Conservation (phyloP, 306 rosid genomes). For the Fagus crenata region DNA sequence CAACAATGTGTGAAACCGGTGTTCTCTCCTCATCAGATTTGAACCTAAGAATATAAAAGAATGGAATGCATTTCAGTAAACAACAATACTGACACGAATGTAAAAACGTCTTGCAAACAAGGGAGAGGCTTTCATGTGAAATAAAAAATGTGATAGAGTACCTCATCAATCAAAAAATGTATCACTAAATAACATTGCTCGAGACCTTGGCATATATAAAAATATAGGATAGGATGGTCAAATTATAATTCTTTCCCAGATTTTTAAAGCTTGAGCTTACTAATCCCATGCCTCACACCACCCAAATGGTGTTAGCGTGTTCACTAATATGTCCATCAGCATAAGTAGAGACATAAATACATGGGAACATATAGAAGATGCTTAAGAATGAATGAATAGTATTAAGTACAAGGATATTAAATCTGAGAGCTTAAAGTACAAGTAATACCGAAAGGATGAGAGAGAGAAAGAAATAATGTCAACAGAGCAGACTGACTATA, state of each 20-base stretch:
- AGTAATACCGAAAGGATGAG: neutral
- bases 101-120: neutral
- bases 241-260: neutral
- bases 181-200: neutral
- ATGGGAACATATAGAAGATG: neutral
- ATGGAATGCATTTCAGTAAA: neutral
- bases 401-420: neutral
- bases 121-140: neutral
- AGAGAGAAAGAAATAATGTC: neutral
- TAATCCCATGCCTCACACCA: neutral
- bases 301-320: neutral
- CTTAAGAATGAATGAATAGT: neutral
- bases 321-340: neutral
- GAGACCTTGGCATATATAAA: neutral
- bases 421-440: neutral
- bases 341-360: neutral
- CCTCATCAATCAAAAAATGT: constrained; percentile 7
- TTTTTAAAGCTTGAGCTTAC: too few relatives aligned
- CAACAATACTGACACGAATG: neutral
- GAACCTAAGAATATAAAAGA: constrained; percentile 59
- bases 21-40: constrained; percentile 93
- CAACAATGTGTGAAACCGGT: constrained; percentile 83
- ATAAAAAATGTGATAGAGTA: neutral
- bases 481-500: neutral
- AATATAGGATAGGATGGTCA: neutral